Conservation (phyloP, 768 basidiomycete genomes). For the Lentinula aciculospora region DNA sequence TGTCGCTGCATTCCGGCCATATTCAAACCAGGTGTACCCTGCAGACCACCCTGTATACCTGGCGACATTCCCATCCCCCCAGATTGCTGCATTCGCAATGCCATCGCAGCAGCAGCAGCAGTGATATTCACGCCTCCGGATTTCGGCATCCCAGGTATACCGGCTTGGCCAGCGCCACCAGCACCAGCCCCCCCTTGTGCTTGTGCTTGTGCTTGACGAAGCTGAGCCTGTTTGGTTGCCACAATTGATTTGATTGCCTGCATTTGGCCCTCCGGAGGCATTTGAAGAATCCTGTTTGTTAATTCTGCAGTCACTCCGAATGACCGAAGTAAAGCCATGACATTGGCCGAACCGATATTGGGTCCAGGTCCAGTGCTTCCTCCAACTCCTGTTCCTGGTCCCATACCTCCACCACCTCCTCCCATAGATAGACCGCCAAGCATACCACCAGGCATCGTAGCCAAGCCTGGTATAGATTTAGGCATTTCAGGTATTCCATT, state of each 20-base stretch:
- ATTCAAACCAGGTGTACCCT: neutral
- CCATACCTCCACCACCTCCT: neutral
- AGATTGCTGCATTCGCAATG: constrained; percentile 1
- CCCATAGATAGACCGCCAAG: neutral
- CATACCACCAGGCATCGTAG: neutral
- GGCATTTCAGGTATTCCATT: constrained; percentile 6
- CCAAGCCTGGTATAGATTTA: neutral
- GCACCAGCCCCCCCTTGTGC: neutral
- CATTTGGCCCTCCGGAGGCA: neutral
- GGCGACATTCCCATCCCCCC: neutral
- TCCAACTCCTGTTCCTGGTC: neutral
- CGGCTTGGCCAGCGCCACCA: neutral
- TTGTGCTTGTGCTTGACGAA: neutral
- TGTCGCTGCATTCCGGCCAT: neutral
- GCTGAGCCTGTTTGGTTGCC: neutral
- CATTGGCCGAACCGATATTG: neutral
- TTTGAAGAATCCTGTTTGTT: neutral
- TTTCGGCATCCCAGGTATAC: neutral
- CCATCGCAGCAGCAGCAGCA: constrained; percentile 3
- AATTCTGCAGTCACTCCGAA: neutral
- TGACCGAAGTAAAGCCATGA: neutral
- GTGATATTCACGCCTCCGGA: neutral
- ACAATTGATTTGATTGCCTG: neutral
- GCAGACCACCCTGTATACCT: neutral
- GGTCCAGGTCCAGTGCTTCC: neutral